A percentile compares a stretch with the other conserved stretches of the same genome.
phyloP scores from a whole-genome alignment of 1,139 yeast genomes.

The Kurtzmaniella natalensis region DNA sequence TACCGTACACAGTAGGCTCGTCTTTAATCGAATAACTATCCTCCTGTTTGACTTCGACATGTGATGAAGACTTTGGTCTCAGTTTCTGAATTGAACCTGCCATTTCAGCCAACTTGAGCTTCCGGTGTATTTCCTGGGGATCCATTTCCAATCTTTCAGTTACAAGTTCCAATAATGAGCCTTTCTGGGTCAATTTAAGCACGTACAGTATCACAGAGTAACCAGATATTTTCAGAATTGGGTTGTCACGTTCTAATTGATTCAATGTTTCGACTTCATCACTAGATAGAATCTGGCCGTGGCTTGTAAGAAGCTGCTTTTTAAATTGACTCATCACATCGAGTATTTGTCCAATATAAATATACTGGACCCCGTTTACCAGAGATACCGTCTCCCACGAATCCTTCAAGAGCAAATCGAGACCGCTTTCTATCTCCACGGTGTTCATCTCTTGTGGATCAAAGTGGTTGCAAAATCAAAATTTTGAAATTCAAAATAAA shows the following conservation, averaged over 20 bases:
- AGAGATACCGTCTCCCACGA: conserved; percentile 23
- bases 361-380: conserved; percentile 14
- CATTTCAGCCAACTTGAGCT: too few species aligned
- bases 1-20: too few species aligned
- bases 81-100: too few species aligned
- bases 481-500: too few species aligned
- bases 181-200: background rate
- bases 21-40: too few species aligned
- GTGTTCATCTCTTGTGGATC: conserved; percentile 1
- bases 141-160: background rate
- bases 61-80: too few species aligned
- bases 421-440: background rate
- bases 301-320: background rate
- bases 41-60: too few species aligned
- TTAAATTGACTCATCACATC: conserved; percentile 11
- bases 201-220: background rate
- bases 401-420: conserved; percentile 14
- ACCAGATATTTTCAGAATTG: background rate
- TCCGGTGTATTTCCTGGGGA: too few species aligned
- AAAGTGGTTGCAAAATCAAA: too few species aligned
- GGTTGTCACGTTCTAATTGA: background rate
- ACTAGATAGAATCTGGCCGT: background rate
- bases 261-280: background rate
- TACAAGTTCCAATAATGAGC: background rate
- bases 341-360: conserved; percentile 25